Conservation (phyloP, 768 basidiomycete species). For the Daedaleopsis nitida region DNA sequence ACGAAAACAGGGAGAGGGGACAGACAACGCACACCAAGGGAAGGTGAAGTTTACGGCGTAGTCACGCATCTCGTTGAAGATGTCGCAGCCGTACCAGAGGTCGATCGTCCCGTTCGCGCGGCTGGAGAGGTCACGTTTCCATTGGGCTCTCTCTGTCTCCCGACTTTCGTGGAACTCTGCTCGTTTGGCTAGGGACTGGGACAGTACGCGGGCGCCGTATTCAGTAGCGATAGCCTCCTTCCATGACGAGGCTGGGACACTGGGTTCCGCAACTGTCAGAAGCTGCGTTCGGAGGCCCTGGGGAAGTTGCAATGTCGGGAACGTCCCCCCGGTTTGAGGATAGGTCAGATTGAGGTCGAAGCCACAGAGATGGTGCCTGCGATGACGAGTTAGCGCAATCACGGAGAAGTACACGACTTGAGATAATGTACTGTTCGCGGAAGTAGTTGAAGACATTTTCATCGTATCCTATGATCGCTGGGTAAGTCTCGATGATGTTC, state of each 20-base stretch:
- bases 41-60: conserved; percentile 72
- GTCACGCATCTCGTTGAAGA: conserved; percentile 65
- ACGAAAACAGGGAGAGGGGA: not conserved
- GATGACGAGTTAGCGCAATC: not conserved
- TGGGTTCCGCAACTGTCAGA: not conserved
- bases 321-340: conserved; percentile 55
- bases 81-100: conserved; percentile 46
- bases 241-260: conserved; percentile 3
- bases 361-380: conserved; percentile 59
- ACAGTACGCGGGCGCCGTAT: not conserved
- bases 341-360: conserved; percentile 69
- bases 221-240: conserved; percentile 6
- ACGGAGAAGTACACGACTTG: conserved; percentile 47
- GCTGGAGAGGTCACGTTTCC: conserved; percentile 52
- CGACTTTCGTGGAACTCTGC: conserved; percentile 16
- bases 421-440: conserved; percentile 55
- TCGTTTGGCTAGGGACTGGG: not conserved
- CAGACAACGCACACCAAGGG: conserved; percentile 44
- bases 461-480: conserved; percentile 73
- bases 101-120: conserved; percentile 53
- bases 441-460: conserved; percentile 66
- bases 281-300: conserved; percentile 1
- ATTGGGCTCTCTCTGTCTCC: conserved; percentile 32
- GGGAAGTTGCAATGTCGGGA: conserved; percentile 39
- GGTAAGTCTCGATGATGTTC: conserved; percentile 66